phyloP scores from a whole-genome alignment of 1,284 basidiomycete genomes.

The Microbotryum violaceum region DNA sequence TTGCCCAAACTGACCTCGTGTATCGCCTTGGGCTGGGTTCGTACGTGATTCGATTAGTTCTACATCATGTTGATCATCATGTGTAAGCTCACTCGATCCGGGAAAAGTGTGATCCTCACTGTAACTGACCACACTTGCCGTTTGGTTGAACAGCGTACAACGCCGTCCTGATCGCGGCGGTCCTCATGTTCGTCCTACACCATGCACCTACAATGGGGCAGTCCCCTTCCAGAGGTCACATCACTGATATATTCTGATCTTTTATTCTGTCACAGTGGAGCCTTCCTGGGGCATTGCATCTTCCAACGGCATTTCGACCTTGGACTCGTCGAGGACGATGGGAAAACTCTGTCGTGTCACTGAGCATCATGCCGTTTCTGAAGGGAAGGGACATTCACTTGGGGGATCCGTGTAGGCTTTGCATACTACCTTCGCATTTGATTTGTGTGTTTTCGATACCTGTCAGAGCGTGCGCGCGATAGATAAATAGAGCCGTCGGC shows the following conservation, averaged over 20 bases:
- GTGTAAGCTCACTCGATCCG: not conserved
- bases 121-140: not conserved
- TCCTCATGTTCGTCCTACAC: slow-evolving; percentile 21
- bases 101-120: not conserved
- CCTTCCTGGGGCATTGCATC: slow-evolving; percentile 31
- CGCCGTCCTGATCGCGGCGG: slow-evolving; percentile 27
- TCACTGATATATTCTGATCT: not conserved
- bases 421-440: too few relatives aligned
- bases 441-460: too few relatives aligned
- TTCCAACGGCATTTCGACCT: slow-evolving; percentile 29
- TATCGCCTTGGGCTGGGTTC: too few relatives aligned
- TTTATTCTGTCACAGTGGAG: slow-evolving; percentile 15
- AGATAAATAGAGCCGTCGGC: too few relatives aligned
- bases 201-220: not conserved
- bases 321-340: slow-evolving; percentile 11
- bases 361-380: slow-evolving; percentile 1
- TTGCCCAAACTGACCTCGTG: too few relatives aligned
- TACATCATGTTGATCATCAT: slow-evolving; percentile 28
- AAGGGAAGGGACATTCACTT: too few relatives aligned
- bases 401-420: too few relatives aligned
- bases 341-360: slow-evolving; percentile 30
- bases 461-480: too few relatives aligned
- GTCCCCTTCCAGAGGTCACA: not conserved
- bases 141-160: slow-evolving; percentile 18
- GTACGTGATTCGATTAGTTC: slow-evolving; percentile 4